Evolutionary conservation across 768 basidiomycete genomes (phyloP).

Genomic region (Baorangia bicolor): DNA sequence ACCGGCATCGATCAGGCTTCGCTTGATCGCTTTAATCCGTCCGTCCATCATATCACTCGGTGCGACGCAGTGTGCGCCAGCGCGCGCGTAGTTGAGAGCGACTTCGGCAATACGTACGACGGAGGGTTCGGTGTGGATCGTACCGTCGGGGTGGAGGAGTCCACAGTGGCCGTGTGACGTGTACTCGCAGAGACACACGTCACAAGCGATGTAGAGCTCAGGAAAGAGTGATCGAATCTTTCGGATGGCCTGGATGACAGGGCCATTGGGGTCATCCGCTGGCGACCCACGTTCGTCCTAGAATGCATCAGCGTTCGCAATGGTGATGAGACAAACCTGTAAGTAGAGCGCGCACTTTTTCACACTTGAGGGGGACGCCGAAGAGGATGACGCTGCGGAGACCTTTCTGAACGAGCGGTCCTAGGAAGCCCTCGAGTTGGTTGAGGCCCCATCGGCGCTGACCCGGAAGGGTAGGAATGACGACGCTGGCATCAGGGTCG

Average conservation of each 20-base stretch:
- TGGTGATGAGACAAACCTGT: neutral
- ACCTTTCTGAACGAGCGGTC: conserved; percentile 87
- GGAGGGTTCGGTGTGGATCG: conserved; percentile 75
- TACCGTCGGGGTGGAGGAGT: conserved; percentile 66
- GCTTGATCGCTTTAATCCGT: conserved; percentile 86
- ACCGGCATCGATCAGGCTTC: conserved; percentile 76
- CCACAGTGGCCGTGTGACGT: conserved; percentile 99
- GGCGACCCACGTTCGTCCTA: conserved; percentile 83
- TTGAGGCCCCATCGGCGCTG: conserved; percentile 97
- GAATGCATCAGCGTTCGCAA: neutral
- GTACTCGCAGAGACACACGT: conserved; percentile 99
- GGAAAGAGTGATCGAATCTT: conserved; percentile 79
- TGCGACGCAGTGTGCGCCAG: conserved; percentile 97
- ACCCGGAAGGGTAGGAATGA: conserved; percentile 76
- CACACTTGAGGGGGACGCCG: conserved; percentile 80
- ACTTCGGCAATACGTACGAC: conserved; percentile 90
- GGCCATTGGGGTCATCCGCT: conserved; percentile 87
- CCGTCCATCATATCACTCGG: conserved; percentile 99
- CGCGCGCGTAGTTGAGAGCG: conserved; percentile 86
- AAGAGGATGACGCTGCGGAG: conserved; percentile 91
- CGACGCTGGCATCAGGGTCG: conserved; percentile 80
- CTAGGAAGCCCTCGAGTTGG: conserved; percentile 81
- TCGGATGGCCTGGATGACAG: conserved; percentile 91
- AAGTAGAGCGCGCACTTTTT: conserved; percentile 52
- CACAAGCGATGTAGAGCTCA: conserved; percentile 82